phyloP scores from a whole-genome alignment of 192 early-diverging fungal species.

The Coemansia sp. region DNA sequence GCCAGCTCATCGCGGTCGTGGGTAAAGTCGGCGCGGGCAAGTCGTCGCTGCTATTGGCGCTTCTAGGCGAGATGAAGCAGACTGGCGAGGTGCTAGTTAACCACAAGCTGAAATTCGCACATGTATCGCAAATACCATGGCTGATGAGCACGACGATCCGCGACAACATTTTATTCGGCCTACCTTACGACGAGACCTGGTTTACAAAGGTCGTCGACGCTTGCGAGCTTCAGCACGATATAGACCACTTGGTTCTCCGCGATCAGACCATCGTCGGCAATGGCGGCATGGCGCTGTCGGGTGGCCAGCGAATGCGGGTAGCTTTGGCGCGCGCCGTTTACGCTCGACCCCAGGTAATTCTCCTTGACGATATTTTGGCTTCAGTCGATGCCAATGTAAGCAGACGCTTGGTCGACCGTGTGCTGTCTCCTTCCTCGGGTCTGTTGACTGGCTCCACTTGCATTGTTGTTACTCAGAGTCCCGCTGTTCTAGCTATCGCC shows the following conservation, averaged over 20 bases:
- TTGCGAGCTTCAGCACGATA: conserved; percentile 38
- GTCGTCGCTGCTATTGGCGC: conserved; percentile 70
- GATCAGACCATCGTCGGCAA: conserved; percentile 61
- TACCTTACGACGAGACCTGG: conserved; percentile 27
- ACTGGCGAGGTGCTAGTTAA: background rate
- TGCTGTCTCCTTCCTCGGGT: conserved; percentile 59
- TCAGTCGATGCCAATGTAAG: conserved; percentile 66
- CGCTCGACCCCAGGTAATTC: conserved; percentile 66
- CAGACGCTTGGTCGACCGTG: conserved; percentile 57
- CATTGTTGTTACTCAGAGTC: conserved; percentile 59
- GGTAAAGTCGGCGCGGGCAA: conserved; percentile 90
- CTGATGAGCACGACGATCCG: conserved; percentile 49
- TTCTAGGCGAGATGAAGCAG: conserved; percentile 73
- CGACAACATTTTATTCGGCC: conserved; percentile 52
- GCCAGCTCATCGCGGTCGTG: conserved; percentile 70
- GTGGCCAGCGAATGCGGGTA: conserved; percentile 69
- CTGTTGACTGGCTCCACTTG: conserved; percentile 52
- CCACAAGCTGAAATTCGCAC: background rate
- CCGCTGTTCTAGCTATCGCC: conserved; percentile 48
- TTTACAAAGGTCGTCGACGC: conserved; percentile 15
- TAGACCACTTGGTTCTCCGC: conserved; percentile 23
- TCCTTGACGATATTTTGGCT: conserved; percentile 69
- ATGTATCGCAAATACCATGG: conserved; percentile 49
- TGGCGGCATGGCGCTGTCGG: conserved; percentile 60
- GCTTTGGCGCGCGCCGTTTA: conserved; percentile 74